A percentile compares a stretch with the other conserved stretches of the same genome.
Conservation (phyloP, 2,329 filamentous ascomycete genomes). For the Fusarium continuum region DNA sequence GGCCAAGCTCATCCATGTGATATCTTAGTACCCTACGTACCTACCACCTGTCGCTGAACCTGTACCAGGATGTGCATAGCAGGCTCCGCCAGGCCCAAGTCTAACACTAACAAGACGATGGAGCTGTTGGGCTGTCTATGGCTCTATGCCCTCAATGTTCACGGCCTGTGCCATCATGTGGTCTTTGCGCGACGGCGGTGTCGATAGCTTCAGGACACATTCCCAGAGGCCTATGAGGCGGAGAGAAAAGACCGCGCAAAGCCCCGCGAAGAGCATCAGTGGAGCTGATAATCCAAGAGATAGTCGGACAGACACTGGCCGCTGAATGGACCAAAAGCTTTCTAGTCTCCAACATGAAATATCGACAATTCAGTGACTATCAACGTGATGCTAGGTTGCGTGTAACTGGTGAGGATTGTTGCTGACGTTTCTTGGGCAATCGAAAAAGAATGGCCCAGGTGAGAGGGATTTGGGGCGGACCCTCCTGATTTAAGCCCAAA, state of each 20-base stretch:
- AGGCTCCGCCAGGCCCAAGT: conserved; percentile 43
- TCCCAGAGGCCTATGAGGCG: conserved; percentile 35
- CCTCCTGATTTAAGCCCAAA: conserved; percentile 15
- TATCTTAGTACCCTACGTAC: too few relatives aligned
- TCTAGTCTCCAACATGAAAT: not conserved
- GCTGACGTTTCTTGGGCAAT: conserved; percentile 24
- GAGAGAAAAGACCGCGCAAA: conserved; percentile 22
- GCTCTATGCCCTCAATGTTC: conserved; percentile 32
- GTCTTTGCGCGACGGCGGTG: conserved; percentile 41
- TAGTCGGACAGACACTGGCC: conserved; percentile 8
- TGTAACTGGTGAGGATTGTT: conserved; percentile 10
- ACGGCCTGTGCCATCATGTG: conserved; percentile 32
- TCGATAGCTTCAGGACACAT: conserved; percentile 44
- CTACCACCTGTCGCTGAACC: conserved; percentile 13
- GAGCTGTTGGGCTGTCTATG: too few relatives aligned
- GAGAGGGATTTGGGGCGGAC: conserved; percentile 1
- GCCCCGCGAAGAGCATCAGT: conserved; percentile 34
- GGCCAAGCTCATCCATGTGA: conserved; percentile 21
- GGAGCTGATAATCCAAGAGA: conserved; percentile 18
- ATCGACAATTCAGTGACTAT: conserved; percentile 21
- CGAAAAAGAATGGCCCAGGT: conserved; percentile 16
- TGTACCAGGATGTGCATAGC: conserved; percentile 38
- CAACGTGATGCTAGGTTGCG: conserved; percentile 29
- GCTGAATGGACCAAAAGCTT: conserved; percentile 1
- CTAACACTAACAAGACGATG: conserved; percentile 34